phyloP scores from a whole-genome alignment of 768 basidiomycete species.

The Trametes cingulata region DNA sequence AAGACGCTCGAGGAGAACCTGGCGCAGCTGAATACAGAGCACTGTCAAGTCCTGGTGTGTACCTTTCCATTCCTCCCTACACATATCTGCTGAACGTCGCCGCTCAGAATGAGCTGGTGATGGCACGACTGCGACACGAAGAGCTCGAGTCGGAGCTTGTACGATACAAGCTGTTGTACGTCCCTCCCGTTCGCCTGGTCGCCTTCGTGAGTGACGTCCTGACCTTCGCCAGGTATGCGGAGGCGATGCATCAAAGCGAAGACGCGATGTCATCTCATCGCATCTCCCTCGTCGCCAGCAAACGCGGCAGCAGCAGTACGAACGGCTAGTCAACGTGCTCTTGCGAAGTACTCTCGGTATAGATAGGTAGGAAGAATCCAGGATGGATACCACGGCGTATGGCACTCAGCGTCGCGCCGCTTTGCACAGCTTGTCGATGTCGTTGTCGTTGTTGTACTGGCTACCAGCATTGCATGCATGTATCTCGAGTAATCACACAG shows the following conservation, averaged over 20 bases:
- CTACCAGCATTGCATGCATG: slow-evolving; percentile 12
- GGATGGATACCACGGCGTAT: background rate
- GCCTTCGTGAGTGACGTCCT: background rate
- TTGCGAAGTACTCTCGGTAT: background rate
- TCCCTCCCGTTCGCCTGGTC: slow-evolving; percentile 9
- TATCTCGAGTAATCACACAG: slow-evolving; percentile 10
- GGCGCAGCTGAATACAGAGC: slow-evolving; percentile 79
- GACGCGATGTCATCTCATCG: slow-evolving; percentile 49
- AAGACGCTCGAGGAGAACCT: slow-evolving; percentile 79
- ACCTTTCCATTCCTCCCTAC: too few species aligned
- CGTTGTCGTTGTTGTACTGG: slow-evolving; percentile 17
- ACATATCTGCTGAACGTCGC: too few species aligned
- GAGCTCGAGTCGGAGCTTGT: slow-evolving; percentile 94
- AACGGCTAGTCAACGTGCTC: background rate
- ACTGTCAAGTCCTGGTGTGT: slow-evolving; percentile 69
- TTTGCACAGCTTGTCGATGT: slow-evolving; percentile 6
- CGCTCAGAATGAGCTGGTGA: slow-evolving; percentile 86
- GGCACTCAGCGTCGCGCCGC: background rate
- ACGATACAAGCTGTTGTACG: slow-evolving; percentile 88
- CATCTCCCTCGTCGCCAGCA: slow-evolving; percentile 35
- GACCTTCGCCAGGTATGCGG: slow-evolving; percentile 46
- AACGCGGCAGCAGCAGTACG: slow-evolving; percentile 30
- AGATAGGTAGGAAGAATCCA: background rate
- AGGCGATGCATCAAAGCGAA: slow-evolving; percentile 53
- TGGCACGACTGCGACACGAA: slow-evolving; percentile 83